Evolutionary conservation across 2,329 filamentous ascomycete genomes (phyloP), one percentile per base, ranked within the genome.

Genomic region (Byssochlamys sp.): DNA sequence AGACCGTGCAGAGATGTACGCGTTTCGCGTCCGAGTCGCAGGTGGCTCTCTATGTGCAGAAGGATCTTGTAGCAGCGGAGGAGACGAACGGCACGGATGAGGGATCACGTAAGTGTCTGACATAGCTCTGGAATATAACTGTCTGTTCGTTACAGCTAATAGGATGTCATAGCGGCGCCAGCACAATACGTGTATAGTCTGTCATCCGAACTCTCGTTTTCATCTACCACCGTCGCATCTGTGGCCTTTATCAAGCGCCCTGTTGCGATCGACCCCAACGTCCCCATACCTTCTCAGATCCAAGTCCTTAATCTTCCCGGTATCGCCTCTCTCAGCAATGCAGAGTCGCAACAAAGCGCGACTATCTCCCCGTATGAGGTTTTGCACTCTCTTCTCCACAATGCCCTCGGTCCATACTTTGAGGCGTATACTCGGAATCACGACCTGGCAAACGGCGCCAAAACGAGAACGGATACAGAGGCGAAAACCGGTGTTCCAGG

Each of bases 401-500:
- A 91, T 71, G 91, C 89, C 64, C 80, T 99, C 69, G 90, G 90
- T 66, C 94, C 95, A 45, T 97, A 96, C 75, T 99, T 99, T 71
- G 92, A 99, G 78, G 92, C 91, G 66, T 95, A 91, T 72, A 95
- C 91, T 58, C 92, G 91, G 76, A 88, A 81, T 62, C 87, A 90
- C 66, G 88, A 90, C 69, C 76, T 83, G 54, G 77, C 77, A 58
- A 83, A 82, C 68, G 84, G 85, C 14, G 78, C 80, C 56, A 87
- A 89, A 69, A 86, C 85, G 62, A 85, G 90, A 67, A 84, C 88
- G 24, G 91, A 97, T 67, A 85, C 89, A 54, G 94, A 97, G 69
- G 86, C 89, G 51, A 95, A 95, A 77, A 95, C 90, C 19, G 94
- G 94, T 59, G 91, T 99, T 61, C 91, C 94, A 14, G 90, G 92